Evolutionary conservation across 2,329 filamentous ascomycete genomes (phyloP), one percentile per base, ranked within the genome.

Genomic region (Neopestalotiopsis sp.): DNA sequence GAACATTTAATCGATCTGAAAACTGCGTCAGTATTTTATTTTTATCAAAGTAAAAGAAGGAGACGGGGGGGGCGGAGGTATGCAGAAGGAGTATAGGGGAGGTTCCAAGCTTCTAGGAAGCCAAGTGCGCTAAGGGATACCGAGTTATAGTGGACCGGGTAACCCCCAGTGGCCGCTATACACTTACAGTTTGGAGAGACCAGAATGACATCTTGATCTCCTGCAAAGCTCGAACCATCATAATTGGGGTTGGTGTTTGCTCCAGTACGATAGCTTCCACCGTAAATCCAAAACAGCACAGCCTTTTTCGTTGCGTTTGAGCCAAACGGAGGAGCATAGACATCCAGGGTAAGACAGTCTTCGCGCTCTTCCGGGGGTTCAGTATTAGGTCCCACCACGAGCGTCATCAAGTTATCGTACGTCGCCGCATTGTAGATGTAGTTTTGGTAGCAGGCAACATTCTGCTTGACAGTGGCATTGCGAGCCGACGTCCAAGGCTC

Each of bases 181-280:
- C 6, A 38, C 34, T 42, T 40, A 24, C 56, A 66, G 14, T 66
- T 66, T 24, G 63, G 24, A 45, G 42, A 57, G 14, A 66, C 63
- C 2, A 66, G 13, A 14, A 66, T 57, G 1, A 66, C 63, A n/a
- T 66, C 63, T 12, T 66, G 63, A n/a, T 66, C 56, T 14, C 42
- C 63, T 24, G 63, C 63, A 66, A 66, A 66, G 63, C 63, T 66
- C 40, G 63, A 66, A 12, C 63, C 63, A 42, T 66, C 63, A 30
- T 66, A 66, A 28, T 57, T 56, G 28, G 63, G 63, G 13, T 66
- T 66, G 28, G 14, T 32, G 28, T 56, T 66, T 17, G 63, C 52
- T 32, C 63, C 63, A 38, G 63, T 66, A 42, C 63, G 24, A 30
- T 57, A 66, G 45, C 63, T 66, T 9, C 63, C 63, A 9, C 63